These are phyloP conservation scores for Daldinia loculata DNA, from an alignment of 495 filamentous ascomycete species.

Conservation along the genomic window DNA sequence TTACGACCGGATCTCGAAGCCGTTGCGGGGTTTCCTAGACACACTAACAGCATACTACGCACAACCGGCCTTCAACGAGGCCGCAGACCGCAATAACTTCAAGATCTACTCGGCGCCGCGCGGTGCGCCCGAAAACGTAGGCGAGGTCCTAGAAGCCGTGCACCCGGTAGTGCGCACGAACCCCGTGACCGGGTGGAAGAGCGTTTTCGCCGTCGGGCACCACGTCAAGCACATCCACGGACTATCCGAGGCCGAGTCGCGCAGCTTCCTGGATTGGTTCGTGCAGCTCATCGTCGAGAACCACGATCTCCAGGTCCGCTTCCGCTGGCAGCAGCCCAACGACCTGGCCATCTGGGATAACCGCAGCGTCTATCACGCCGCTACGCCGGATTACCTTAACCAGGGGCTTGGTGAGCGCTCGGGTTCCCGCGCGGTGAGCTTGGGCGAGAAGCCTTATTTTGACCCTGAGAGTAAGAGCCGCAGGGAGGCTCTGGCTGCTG, in stretches of 20 bases:
- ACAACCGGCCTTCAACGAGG: conserved; percentile 66
- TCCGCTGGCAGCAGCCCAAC: conserved; percentile 67
- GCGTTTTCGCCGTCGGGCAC: conserved; percentile 70
- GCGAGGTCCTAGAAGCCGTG: conserved; percentile 65
- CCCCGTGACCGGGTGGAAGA: conserved; percentile 83
- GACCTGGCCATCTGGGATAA: conserved; percentile 86
- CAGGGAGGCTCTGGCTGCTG: conserved; percentile 62
- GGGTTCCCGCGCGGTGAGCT: conserved; percentile 68
- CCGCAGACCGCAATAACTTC: conserved; percentile 64
- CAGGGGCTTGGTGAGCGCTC: conserved; percentile 65
- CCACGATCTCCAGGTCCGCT: conserved; percentile 81
- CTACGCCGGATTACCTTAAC: conserved; percentile 73
- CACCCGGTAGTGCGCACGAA: conserved; percentile 84
- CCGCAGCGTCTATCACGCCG: conserved; percentile 71
- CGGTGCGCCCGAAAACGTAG: conserved; percentile 75
- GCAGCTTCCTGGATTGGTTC: conserved; percentile 70
- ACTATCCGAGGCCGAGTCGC: conserved; percentile 70
- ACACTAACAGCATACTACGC: conserved; percentile 71
- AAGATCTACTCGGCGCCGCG: conserved; percentile 63
- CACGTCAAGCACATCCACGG: conserved; percentile 73
- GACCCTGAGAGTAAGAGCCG: conserved; percentile 67
- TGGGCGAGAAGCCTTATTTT: conserved; percentile 77
- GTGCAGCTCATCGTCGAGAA: conserved; percentile 72
- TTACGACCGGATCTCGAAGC: conserved; percentile 75
- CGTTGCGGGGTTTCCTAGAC: conserved; percentile 74